A percentile compares a stretch with the other conserved stretches of the same genome.
These are phyloP conservation scores for Mallotus nudiflorus DNA, from an alignment of 345 rosid species.

Conservation along the genomic window DNA sequence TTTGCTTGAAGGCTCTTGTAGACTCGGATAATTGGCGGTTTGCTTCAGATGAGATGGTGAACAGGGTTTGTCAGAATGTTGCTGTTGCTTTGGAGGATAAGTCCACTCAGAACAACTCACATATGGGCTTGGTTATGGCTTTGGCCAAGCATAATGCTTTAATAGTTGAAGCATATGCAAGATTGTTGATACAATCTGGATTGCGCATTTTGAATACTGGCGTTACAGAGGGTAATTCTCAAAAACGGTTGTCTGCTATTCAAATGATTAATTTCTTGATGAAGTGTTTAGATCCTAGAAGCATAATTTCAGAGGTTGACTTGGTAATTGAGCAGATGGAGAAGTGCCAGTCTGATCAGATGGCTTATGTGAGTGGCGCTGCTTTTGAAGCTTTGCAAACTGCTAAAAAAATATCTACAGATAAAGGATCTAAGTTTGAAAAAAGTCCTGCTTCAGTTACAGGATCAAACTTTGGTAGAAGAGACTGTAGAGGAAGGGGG, in stretches of 20 bases:
- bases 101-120: slow-evolving; percentile 69
- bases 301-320: slow-evolving; percentile 73
- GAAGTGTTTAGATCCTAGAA: slow-evolving; percentile 78
- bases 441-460: slow-evolving; percentile 59
- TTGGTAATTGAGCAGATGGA: slow-evolving; percentile 75
- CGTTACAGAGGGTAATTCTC: slow-evolving; percentile 70
- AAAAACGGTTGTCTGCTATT: slow-evolving; percentile 73
- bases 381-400: slow-evolving; percentile 87
- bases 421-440: slow-evolving; percentile 54
- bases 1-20: slow-evolving; percentile 85
- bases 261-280: slow-evolving; percentile 90
- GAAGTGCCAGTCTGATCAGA: slow-evolving; percentile 74
- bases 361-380: slow-evolving; percentile 89
- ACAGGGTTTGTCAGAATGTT: slow-evolving; percentile 82
- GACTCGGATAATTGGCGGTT: slow-evolving; percentile 89
- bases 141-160: slow-evolving; percentile 82
- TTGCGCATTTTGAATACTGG: slow-evolving; percentile 57
- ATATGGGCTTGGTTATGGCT: slow-evolving; percentile 76
- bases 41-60: slow-evolving; percentile 91
- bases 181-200: slow-evolving; percentile 76
- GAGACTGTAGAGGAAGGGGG: slow-evolving; percentile 34
- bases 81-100: slow-evolving; percentile 84
- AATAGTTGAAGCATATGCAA: slow-evolving; percentile 86
- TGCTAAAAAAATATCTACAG: slow-evolving; percentile 61
- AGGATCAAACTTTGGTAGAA: slow-evolving; percentile 61